Evolutionary conservation across 2,329 filamentous ascomycete species (phyloP).

Genomic region (Elsinoe perseae): DNA sequence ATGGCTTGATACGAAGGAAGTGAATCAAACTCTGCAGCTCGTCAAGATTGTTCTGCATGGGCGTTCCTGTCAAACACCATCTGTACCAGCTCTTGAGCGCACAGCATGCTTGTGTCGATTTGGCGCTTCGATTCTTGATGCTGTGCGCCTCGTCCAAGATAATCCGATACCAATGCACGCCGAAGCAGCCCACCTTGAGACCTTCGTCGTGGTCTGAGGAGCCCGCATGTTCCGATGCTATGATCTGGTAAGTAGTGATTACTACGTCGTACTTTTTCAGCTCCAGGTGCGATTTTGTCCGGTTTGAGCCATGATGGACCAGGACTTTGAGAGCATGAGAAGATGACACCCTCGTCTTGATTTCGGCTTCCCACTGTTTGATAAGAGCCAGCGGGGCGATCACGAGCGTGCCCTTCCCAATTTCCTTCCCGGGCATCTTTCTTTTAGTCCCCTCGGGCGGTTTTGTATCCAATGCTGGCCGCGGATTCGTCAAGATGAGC

Average conservation of each 20-base stretch:
- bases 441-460: constrained; percentile 53
- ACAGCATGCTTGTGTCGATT: constrained; percentile 86
- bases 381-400: constrained; percentile 90
- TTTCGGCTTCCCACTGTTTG: constrained; percentile 93
- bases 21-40: constrained; percentile 89
- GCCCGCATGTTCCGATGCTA: constrained; percentile 80
- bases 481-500: constrained; percentile 74
- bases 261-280: constrained; percentile 86
- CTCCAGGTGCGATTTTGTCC: constrained; percentile 70
- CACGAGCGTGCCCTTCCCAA: constrained; percentile 77
- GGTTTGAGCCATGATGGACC: constrained; percentile 81
- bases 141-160: constrained; percentile 96
- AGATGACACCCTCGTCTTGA: constrained; percentile 68
- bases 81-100: constrained; percentile 77
- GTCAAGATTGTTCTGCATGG: constrained; percentile 97
- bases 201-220: constrained; percentile 51
- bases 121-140: constrained; percentile 96
- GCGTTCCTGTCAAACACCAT: constrained; percentile 94
- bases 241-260: constrained; percentile 91
- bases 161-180: constrained; percentile 87
- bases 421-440: constrained; percentile 54
- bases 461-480: constrained; percentile 40
- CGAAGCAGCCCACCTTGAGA: constrained; percentile 75
- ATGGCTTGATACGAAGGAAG: constrained; percentile 87
- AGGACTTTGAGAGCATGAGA: constrained; percentile 68